phyloP scores from a whole-genome alignment of 2,329 filamentous ascomycete species.

The Aspergillus sp. region DNA sequence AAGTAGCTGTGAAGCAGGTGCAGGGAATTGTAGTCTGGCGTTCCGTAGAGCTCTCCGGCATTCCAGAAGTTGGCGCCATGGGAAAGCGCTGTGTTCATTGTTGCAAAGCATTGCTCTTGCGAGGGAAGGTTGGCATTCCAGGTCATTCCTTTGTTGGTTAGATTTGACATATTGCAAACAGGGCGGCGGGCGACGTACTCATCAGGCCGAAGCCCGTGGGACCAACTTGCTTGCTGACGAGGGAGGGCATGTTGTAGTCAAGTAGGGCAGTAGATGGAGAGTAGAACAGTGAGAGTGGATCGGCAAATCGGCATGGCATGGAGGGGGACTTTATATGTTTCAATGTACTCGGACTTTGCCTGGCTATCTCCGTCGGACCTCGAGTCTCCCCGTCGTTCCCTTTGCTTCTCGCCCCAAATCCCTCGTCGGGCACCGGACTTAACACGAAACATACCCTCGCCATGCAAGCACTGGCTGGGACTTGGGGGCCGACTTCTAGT shows the following conservation, averaged over 20 bases:
- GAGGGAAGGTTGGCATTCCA: conserved; percentile 22
- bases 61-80: conserved; percentile 49
- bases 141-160: conserved; percentile 23
- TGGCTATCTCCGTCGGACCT: too few species aligned
- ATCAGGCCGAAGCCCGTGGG: conserved; percentile 48
- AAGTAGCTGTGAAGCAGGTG: conserved; percentile 55
- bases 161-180: neutral
- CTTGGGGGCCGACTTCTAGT: too few species aligned
- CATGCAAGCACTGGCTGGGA: too few species aligned
- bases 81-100: conserved; percentile 46
- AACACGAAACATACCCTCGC: too few species aligned
- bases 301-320: too few species aligned
- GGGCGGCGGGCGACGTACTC: conserved; percentile 33
- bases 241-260: conserved; percentile 18
- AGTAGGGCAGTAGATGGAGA: too few species aligned
- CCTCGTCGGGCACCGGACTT: too few species aligned
- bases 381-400: too few species aligned
- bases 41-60: conserved; percentile 57
- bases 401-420: too few species aligned
- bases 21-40: conserved; percentile 47
- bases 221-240: conserved; percentile 33
- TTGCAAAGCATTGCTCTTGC: conserved; percentile 35
- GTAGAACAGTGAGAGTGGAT: too few species aligned
- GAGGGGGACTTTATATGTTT: too few species aligned
- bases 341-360: too few species aligned